Evolutionary conservation across 2,329 filamentous ascomycete species (phyloP), one percentile per base, ranked within the genome.

Genomic region (Lachnellula suecica): DNA sequence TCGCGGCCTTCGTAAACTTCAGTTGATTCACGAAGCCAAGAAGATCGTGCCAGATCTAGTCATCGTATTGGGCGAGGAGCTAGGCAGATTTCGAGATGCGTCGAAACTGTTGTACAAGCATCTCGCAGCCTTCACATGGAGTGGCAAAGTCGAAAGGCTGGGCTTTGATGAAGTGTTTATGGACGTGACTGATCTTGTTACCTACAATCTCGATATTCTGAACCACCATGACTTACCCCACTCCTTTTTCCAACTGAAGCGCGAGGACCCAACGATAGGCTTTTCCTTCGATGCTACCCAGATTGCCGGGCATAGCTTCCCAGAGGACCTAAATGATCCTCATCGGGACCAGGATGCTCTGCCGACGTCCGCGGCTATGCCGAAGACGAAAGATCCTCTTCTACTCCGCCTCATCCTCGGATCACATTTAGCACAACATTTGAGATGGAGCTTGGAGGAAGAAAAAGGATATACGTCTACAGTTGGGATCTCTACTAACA

Each of bases 401-500:
- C 52, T 51, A 17, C 56, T 45, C n/a, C 84, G 88, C 37, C 76
- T 97, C 29, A 73, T 87, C 11, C 74, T 97, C 8, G 92, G 84
- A 4, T 94, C 91, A 10, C 91, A 97, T 70, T 73, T 97, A 27
- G 91, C 91, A 4, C 76, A 82, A 25, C 78, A 93, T 66, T 70
- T 97, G 23, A 85, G 93, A 11, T 73, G 79, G 51, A 81, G 82
- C 63, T 74, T 97, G 10, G 88, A 95, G 63, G 75, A 84, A 42
- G 78, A 90, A 42, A 87, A 85, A 63, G 90, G 91, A 1, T 96
- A 93, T 70, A 96, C 91, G 0, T 88, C 88, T 24, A 93, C 92
- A 1, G 91, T 89, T 38, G 93, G 93, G 4, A 84, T 97, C 20
- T 87, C 91, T 2, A 95, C 90, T 1, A 93, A 87, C 64, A 97